These are phyloP conservation scores for Pichia sp. DNA, from an alignment of 1,139 yeast genomes.

Conservation along the genomic window DNA sequence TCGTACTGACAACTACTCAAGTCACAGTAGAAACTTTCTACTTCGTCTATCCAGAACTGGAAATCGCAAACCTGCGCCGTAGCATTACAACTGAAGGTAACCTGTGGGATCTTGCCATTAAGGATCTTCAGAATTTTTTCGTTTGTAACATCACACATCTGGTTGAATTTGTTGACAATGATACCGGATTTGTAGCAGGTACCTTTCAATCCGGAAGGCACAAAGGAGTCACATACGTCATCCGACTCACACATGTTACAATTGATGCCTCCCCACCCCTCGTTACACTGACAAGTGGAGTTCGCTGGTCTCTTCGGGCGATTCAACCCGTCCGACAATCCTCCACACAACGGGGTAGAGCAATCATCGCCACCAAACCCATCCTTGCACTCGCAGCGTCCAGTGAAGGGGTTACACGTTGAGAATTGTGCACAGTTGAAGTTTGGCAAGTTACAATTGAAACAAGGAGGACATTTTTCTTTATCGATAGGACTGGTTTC, in stretches of 20 bases:
- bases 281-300: constrained; percentile 61
- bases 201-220: constrained; percentile 85
- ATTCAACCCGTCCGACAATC: constrained; percentile 61
- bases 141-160: constrained; percentile 93
- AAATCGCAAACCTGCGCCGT: constrained; percentile 69
- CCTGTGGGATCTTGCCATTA: constrained; percentile 81
- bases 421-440: constrained; percentile 90
- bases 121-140: constrained; percentile 76
- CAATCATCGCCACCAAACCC: constrained; percentile 97
- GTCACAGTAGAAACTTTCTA: constrained; percentile 87
- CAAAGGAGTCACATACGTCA: constrained; percentile 72
- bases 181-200: constrained; percentile 90
- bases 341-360: constrained; percentile 84
- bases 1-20: constrained; percentile 66
- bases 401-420: constrained; percentile 77
- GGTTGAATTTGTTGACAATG: constrained; percentile 74
- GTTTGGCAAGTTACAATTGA: constrained; percentile 90
- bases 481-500: neutral
- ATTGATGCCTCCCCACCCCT: constrained; percentile 92
- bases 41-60: constrained; percentile 92
- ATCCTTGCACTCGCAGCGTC: constrained; percentile 84
- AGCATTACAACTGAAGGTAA: constrained; percentile 81
- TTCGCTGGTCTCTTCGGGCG: constrained; percentile 57
- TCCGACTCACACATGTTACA: constrained; percentile 80
- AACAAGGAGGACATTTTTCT: constrained; percentile 75